phyloP scores from a whole-genome alignment of 768 basidiomycete species.

The Pulveroboletus ravenelii region DNA sequence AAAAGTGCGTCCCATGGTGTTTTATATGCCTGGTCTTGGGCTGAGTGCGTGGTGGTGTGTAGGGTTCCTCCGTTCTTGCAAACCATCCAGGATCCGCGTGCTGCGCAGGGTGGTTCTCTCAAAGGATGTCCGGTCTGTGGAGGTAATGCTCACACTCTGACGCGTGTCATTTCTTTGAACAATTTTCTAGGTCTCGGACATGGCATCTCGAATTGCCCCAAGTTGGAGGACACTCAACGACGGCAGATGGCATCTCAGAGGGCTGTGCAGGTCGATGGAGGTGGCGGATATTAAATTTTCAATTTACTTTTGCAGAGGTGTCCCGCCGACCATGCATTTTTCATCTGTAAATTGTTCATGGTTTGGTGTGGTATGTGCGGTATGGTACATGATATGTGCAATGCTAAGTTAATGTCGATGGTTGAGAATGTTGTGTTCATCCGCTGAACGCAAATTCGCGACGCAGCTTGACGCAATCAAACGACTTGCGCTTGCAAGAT shows the following conservation, averaged over 20 bases:
- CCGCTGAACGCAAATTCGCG: constrained; percentile 32
- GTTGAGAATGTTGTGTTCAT: background rate
- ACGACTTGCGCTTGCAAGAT: constrained; percentile 2
- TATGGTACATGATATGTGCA: constrained; percentile 11
- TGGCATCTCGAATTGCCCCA: constrained; percentile 91
- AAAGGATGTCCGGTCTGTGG: constrained; percentile 96
- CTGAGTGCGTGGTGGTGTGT: background rate
- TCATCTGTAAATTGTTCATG: background rate
- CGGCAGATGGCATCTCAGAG: constrained; percentile 88
- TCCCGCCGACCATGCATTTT: background rate
- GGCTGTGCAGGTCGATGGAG: constrained; percentile 58
- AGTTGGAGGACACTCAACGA: constrained; percentile 89
- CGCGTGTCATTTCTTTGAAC: too few species aligned
- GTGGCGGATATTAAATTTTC: constrained; percentile 30
- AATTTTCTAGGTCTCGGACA: constrained; percentile 75
- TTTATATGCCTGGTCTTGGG: background rate
- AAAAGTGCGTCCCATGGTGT: constrained; percentile 63
- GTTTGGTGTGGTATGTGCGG: constrained; percentile 2
- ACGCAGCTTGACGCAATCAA: constrained; percentile 26
- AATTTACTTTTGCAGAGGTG: background rate
- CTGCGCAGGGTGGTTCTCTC: constrained; percentile 67
- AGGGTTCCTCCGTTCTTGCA: constrained; percentile 93
- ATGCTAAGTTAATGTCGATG: background rate
- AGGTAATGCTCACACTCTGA: constrained; percentile 40
- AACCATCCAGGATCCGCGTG: constrained; percentile 87